A percentile compares a stretch with the other conserved stretches of the same genome.
Evolutionary conservation across 2,329 filamentous ascomycete genomes (phyloP).

Genomic region (Fusarium humuli): DNA sequence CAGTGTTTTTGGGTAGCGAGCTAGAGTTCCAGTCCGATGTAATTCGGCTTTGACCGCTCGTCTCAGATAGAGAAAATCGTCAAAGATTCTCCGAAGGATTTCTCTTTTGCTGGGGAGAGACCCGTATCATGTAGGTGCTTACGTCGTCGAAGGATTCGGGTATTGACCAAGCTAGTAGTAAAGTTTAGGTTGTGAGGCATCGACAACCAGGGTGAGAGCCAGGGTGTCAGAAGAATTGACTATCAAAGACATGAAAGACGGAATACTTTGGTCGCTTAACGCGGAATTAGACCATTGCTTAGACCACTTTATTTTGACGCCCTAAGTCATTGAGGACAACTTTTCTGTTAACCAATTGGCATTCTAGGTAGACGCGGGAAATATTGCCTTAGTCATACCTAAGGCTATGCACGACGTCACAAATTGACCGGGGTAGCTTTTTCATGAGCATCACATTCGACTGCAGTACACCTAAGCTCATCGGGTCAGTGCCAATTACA

Average conservation of each 20-base stretch:
- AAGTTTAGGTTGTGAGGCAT: neutral
- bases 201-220: neutral
- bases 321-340: neutral
- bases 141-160: neutral
- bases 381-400: conserved; percentile 30
- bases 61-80: neutral
- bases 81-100: neutral
- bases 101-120: neutral
- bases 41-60: conserved; percentile 1
- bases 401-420: conserved; percentile 34
- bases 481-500: conserved; percentile 16
- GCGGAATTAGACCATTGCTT: neutral
- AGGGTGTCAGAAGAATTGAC: neutral
- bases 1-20: conserved; percentile 15
- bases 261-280: neutral
- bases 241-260: neutral
- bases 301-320: neutral
- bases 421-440: conserved; percentile 29
- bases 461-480: conserved; percentile 20
- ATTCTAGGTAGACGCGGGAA: conserved; percentile 6
- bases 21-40: conserved; percentile 15
- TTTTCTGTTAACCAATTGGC: neutral
- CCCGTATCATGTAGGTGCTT: neutral
- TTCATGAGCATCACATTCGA: conserved; percentile 32
- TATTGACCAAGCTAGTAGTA: neutral